Evolutionary conservation across 2,329 filamentous ascomycete species (phyloP).

Genomic region (Xylaria digitata): DNA sequence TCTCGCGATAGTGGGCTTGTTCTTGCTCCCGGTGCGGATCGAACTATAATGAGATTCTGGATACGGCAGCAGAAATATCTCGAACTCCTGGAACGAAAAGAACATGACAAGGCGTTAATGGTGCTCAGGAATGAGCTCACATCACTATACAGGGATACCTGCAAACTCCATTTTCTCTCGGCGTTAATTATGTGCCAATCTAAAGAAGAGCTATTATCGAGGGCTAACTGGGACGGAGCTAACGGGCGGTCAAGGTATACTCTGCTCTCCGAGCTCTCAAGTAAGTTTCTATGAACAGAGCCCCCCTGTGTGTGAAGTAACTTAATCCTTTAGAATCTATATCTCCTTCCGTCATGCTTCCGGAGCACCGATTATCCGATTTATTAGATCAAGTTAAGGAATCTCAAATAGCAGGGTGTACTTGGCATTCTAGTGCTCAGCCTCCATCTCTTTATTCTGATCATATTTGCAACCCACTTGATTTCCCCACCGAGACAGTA

Average conservation of each 20-base stretch:
- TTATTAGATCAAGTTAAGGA: slow-evolving; percentile 86
- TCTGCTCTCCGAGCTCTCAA: slow-evolving; percentile 84
- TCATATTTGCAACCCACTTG: slow-evolving; percentile 81
- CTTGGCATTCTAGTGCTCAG: slow-evolving; percentile 85
- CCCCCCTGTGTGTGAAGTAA: slow-evolving; percentile 37
- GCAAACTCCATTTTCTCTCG: slow-evolving; percentile 83
- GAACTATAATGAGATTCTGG: slow-evolving; percentile 84
- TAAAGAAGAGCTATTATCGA: slow-evolving; percentile 77
- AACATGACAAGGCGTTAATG: slow-evolving; percentile 78
- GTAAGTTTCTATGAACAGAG: slow-evolving; percentile 61
- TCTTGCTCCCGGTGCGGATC: slow-evolving; percentile 79
- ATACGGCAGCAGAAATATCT: slow-evolving; percentile 95
- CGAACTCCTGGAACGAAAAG: slow-evolving; percentile 82
- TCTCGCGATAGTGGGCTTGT: slow-evolving; percentile 70
- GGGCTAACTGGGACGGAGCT: slow-evolving; percentile 88
- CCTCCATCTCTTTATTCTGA: slow-evolving; percentile 90
- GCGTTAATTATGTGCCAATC: slow-evolving; percentile 90
- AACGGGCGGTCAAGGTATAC: slow-evolving; percentile 77
- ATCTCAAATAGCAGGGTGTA: slow-evolving; percentile 82
- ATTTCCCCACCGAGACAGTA: slow-evolving; percentile 80
- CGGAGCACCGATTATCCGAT: slow-evolving; percentile 85
- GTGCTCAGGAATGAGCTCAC: slow-evolving; percentile 91
- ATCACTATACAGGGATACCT: slow-evolving; percentile 82
- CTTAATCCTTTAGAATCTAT: slow-evolving; percentile 73
- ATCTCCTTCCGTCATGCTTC: slow-evolving; percentile 96